These are phyloP conservation scores for Neobulgaria alba DNA, from an alignment of 2,329 filamentous ascomycete genomes.

Conservation along the genomic window DNA sequence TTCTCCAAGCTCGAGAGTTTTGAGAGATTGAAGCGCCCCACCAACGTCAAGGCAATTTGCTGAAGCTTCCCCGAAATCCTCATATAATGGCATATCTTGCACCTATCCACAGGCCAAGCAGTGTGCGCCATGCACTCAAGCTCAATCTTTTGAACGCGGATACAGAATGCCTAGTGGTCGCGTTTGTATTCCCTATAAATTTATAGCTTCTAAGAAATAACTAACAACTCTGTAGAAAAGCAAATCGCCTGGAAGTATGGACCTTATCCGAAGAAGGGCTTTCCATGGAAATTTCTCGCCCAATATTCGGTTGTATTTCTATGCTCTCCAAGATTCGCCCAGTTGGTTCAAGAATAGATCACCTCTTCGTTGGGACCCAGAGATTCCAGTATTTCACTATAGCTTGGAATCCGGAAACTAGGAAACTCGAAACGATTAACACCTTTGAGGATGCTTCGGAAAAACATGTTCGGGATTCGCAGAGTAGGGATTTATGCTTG, in stretches of 20 bases:
- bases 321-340: slow-evolving; percentile 77
- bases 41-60: too few relatives aligned
- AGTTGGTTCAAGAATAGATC: slow-evolving; percentile 63
- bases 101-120: slow-evolving; percentile 86
- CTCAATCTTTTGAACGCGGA: slow-evolving; percentile 65
- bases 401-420: slow-evolving; percentile 60
- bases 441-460: slow-evolving; percentile 46
- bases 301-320: slow-evolving; percentile 77
- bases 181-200: slow-evolving; percentile 49
- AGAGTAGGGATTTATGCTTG: slow-evolving; percentile 73
- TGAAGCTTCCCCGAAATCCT: too few relatives aligned
- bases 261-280: slow-evolving; percentile 56
- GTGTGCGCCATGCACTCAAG: slow-evolving; percentile 80
- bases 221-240: slow-evolving; percentile 47
- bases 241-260: slow-evolving; percentile 82
- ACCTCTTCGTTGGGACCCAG: slow-evolving; percentile 89
- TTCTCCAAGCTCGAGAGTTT: too few relatives aligned
- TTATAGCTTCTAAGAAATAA: slow-evolving; percentile 13
- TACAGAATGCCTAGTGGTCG: slow-evolving; percentile 76
- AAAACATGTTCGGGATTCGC: slow-evolving; percentile 62
- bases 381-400: slow-evolving; percentile 85
- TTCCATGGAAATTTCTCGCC: slow-evolving; percentile 56
- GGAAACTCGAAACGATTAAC: slow-evolving; percentile 41
- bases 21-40: too few relatives aligned
- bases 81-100: slow-evolving; percentile 80